Evolutionary conservation across 257 asterid species (phyloP).

Genomic region (Eustoma russellianum): DNA sequence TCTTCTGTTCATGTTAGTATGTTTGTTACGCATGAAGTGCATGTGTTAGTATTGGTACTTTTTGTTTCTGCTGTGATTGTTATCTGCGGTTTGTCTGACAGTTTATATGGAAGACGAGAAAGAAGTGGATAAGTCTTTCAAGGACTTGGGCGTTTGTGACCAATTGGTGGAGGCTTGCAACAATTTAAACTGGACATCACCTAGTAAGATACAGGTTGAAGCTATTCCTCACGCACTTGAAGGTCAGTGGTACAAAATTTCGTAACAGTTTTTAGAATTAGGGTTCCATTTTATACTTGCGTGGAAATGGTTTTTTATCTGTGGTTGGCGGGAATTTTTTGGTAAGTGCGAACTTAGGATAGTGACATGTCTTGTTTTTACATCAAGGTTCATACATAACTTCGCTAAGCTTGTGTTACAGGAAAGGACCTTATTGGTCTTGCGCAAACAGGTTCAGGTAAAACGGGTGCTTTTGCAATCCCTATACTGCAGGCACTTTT

Average conservation of each 20-base stretch:
- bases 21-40: too few relatives aligned
- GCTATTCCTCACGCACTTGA: conserved; percentile 67
- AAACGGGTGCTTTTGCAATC: conserved; percentile 89
- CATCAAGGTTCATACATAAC: too few relatives aligned
- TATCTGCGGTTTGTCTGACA: too few relatives aligned
- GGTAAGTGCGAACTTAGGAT: too few relatives aligned
- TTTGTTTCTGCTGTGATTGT: too few relatives aligned
- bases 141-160: conserved; percentile 68
- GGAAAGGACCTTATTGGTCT: conserved; percentile 84
- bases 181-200: conserved; percentile 62
- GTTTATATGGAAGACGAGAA: conserved; percentile 6
- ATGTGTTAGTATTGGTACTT: too few relatives aligned
- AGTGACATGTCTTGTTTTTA: too few relatives aligned
- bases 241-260: conserved; percentile 15
- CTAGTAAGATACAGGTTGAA: conserved; percentile 62
- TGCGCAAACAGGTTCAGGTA: conserved; percentile 96
- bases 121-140: conserved; percentile 39
- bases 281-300: too few relatives aligned
- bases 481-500: conserved; percentile 76
- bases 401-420: conserved; percentile 5
- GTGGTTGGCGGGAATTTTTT: too few relatives aligned
- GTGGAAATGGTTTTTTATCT: too few relatives aligned
- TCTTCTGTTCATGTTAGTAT: too few relatives aligned
- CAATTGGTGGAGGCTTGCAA: conserved; percentile 69
- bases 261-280: too few relatives aligned